These are phyloP conservation scores for Trametopsis cervina DNA, from an alignment of 768 basidiomycete genomes.

Conservation along the genomic window DNA sequence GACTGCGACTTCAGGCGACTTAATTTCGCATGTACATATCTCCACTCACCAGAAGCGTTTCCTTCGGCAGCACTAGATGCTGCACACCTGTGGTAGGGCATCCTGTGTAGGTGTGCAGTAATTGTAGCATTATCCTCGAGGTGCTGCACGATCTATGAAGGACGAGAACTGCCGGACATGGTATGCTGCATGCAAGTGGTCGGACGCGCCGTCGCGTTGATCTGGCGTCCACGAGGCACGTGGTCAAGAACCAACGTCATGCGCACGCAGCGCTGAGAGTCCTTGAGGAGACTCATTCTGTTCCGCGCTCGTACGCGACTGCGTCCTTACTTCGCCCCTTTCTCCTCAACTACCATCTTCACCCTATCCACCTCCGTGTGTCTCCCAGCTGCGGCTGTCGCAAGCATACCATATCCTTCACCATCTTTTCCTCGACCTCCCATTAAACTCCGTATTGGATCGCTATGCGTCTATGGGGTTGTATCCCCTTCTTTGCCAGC, in stretches of 20 bases:
- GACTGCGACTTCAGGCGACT: constrained; percentile 3
- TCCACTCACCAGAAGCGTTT: constrained; percentile 52
- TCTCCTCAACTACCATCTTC: constrained; percentile 1
- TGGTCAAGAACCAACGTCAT: not conserved
- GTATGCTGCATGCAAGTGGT: not conserved
- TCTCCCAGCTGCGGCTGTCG: constrained; percentile 8
- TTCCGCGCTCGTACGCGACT: not conserved
- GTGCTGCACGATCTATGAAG: not conserved
- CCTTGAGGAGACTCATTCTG: no score
- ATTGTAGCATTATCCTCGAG: constrained; percentile 35
- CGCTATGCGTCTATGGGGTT: constrained; percentile 28
- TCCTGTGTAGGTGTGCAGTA: constrained; percentile 38
- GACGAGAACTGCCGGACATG: not conserved
- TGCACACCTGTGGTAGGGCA: constrained; percentile 50
- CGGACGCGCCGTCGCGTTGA: no score
- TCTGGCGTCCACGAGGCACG: not conserved
- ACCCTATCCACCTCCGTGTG: not conserved
- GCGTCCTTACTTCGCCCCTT: no score
- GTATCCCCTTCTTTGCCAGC: constrained; percentile 29
- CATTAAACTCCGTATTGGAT: not conserved
- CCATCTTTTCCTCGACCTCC: constrained; percentile 2
- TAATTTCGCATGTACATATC: not conserved
- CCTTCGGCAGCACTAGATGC: constrained; percentile 48
- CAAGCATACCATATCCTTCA: constrained; percentile 10
- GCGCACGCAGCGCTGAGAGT: not conserved